phyloP scores from a whole-genome alignment of 2,329 filamentous ascomycete genomes.

The Diaporthe sp. region DNA sequence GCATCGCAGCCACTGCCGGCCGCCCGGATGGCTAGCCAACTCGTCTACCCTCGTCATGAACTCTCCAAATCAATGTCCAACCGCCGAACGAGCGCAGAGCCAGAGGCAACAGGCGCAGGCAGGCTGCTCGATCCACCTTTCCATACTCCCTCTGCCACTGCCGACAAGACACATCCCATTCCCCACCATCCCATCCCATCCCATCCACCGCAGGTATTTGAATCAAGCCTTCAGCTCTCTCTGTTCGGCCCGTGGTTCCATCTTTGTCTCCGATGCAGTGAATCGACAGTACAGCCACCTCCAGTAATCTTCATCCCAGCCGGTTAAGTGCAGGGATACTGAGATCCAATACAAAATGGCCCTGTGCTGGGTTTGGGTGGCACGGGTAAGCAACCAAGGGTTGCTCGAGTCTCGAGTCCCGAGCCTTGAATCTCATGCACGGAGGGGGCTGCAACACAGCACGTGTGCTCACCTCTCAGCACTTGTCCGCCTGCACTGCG shows the following conservation, averaged over 20 bases:
- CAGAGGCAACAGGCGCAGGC: not conserved
- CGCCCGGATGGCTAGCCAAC: not conserved
- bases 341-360: slow-evolving; percentile 9
- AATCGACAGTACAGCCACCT: slow-evolving; percentile 26
- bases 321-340: slow-evolving; percentile 21
- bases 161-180: slow-evolving; percentile 1
- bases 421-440: not conserved
- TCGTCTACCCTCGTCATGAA: not conserved
- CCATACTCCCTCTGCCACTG: not conserved
- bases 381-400: not conserved
- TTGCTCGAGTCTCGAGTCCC: slow-evolving; percentile 9
- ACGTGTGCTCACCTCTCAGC: slow-evolving; percentile 27
- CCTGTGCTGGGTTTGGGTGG: not conserved
- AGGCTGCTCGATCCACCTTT: not conserved
- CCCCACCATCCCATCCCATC: not conserved
- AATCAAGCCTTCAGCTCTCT: not conserved
- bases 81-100: not conserved
- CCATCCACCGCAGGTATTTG: not conserved
- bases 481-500: slow-evolving; percentile 28
- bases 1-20: slow-evolving; percentile 7
- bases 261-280: slow-evolving; percentile 20
- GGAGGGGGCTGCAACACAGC: slow-evolving; percentile 11
- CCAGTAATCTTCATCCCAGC: slow-evolving; percentile 19
- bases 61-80: not conserved
- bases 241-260: slow-evolving; percentile 25